phyloP scores from a whole-genome alignment of 169 alveolate species.

The Toxoplasma gondii region DNA sequence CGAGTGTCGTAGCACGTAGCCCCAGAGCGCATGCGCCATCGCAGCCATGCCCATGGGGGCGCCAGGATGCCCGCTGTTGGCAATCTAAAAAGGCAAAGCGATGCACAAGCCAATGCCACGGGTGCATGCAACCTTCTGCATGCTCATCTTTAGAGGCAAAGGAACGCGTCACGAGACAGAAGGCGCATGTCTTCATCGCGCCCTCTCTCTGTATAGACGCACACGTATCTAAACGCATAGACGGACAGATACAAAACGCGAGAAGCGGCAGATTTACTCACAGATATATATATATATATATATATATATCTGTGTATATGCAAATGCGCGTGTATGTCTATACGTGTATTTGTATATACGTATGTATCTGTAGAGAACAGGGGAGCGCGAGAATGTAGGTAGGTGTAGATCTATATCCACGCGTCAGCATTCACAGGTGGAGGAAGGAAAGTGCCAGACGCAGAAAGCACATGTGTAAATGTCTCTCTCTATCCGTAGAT shows the following conservation, averaged over 20 bases:
- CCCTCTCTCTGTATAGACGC: no score
- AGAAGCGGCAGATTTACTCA: no score
- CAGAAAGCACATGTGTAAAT: no score
- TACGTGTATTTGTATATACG: no score
- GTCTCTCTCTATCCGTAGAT: background rate
- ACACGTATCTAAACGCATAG: no score
- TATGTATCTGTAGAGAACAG: no score
- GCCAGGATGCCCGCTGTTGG: slow-evolving; percentile 86
- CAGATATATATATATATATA: background rate
- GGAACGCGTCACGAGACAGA: background rate
- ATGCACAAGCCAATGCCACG: background rate
- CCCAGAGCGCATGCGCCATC: slow-evolving; percentile 82
- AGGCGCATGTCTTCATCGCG: background rate
- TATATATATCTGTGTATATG: background rate
- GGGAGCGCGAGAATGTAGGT: no score
- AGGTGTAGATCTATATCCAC: no score
- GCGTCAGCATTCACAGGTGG: no score
- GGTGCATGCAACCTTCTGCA: background rate
- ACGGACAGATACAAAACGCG: no score
- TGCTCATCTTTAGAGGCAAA: no score
- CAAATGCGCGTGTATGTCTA: background rate
- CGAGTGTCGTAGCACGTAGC: slow-evolving; percentile 76
- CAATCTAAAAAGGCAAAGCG: slow-evolving; percentile 61
- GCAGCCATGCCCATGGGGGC: slow-evolving; percentile 89
- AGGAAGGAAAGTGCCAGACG: no score